Conservation (phyloP, 345 rosid species). For the Punica granatum region DNA sequence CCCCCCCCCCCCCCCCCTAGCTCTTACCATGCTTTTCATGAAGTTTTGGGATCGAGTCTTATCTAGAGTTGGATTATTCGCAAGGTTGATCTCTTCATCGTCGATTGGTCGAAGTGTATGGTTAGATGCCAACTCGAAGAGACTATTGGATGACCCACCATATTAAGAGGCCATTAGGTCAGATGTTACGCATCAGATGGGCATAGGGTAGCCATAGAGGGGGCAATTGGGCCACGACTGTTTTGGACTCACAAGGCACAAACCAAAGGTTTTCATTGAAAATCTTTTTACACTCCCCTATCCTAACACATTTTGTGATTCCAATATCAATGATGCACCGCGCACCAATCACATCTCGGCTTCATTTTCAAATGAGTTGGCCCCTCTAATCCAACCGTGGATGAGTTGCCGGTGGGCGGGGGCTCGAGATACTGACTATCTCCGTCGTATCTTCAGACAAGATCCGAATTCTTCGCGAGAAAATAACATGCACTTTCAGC, state of each 20-base stretch:
- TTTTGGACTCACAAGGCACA: constrained; percentile 9
- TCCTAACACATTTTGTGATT: not conserved
- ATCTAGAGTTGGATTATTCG: not conserved
- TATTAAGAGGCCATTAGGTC: not conserved
- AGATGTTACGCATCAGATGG: not conserved
- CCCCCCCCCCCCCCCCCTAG: not conserved
- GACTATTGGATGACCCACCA: not conserved
- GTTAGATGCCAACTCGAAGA: not conserved
- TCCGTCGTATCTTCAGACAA: not conserved
- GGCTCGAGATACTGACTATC: not conserved
- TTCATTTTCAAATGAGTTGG: not conserved
- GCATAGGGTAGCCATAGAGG: not conserved
- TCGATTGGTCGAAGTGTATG: not conserved
- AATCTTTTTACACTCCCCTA: not conserved
- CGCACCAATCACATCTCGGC: not conserved
- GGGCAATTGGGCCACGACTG: constrained; percentile 9
- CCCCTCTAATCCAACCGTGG: constrained; percentile 3
- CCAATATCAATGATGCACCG: not conserved
- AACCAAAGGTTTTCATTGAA: not conserved
- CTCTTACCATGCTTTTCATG: not conserved
- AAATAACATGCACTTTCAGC: too few relatives aligned
- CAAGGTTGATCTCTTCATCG: not conserved
- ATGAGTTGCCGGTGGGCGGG: constrained; percentile 2
- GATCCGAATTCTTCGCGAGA: too few relatives aligned
- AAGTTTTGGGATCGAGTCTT: not conserved